These are phyloP conservation scores for Colletotrichum falcatum DNA, from an alignment of 2,329 filamentous ascomycete species.

Conservation along the genomic window DNA sequence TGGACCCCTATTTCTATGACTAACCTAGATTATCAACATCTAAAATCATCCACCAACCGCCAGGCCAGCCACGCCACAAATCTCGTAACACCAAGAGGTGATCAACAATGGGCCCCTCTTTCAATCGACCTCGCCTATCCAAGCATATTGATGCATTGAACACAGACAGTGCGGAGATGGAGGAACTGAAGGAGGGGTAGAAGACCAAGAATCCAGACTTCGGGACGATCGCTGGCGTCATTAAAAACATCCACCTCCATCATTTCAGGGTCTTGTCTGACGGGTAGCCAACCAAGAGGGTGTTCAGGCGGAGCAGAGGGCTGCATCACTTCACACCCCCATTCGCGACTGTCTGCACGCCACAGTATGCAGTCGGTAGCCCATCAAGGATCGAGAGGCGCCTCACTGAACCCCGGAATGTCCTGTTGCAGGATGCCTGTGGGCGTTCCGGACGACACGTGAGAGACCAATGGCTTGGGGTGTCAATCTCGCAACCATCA, in stretches of 20 bases:
- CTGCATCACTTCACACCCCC: conserved; percentile 24
- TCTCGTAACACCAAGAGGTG: conserved; percentile 6
- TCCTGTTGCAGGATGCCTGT: conserved; percentile 10
- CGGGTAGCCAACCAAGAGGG: background rate
- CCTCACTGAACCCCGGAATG: conserved; percentile 28
- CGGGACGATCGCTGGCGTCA: conserved; percentile 37
- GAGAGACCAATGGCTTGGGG: conserved; percentile 21
- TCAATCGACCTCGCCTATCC: background rate
- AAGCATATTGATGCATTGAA: background rate
- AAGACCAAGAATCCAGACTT: conserved; percentile 18
- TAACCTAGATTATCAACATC: background rate
- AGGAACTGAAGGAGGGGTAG: background rate
- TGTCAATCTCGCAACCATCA: conserved; percentile 31
- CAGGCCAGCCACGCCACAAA: background rate
- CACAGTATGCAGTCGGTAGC: background rate
- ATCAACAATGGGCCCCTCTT: conserved; percentile 14
- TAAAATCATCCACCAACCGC: background rate
- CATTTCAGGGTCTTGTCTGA: conserved; percentile 28
- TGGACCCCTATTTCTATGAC: background rate
- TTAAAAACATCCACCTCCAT: background rate
- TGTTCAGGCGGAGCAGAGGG: background rate
- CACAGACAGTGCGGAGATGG: background rate
- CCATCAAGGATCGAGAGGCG: conserved; percentile 19
- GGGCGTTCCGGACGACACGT: background rate
- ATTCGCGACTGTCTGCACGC: background rate